Evolutionary conservation across 2,329 filamentous ascomycete species (phyloP).

Genomic region (Claviceps pazoutovae): DNA sequence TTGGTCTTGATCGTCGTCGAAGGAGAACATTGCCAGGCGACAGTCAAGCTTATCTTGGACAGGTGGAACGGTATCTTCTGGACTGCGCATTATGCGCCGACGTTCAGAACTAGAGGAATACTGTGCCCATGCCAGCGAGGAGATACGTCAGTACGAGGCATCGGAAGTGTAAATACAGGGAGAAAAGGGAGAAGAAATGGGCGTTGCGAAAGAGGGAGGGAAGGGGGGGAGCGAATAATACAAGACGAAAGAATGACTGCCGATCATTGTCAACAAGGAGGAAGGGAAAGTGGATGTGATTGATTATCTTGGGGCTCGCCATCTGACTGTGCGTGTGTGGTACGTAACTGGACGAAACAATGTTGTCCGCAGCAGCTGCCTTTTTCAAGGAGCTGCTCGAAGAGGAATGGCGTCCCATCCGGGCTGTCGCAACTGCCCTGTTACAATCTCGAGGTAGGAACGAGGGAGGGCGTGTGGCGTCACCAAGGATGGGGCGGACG

Average conservation of each 20-base stretch:
- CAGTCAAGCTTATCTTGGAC: constrained; percentile 12
- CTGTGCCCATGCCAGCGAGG: constrained; percentile 22
- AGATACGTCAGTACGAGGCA: neutral
- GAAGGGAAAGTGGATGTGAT: neutral
- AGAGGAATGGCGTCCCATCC: constrained; percentile 20
- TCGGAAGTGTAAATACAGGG: neutral
- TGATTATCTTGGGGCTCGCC: constrained; percentile 1
- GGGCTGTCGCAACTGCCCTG: neutral
- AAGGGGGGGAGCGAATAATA: neutral
- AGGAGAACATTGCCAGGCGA: constrained; percentile 10
- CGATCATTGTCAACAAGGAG: neutral
- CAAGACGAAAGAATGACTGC: neutral
- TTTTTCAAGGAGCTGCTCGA: constrained; percentile 7
- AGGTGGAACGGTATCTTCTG: constrained; percentile 17
- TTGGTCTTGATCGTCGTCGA: constrained; percentile 4
- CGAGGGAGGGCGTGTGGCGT: constrained; percentile 9
- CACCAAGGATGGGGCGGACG: neutral
- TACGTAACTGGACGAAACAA: neutral
- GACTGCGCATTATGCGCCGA: constrained; percentile 45
- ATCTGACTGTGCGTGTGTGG: neutral
- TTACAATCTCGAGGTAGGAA: constrained; percentile 22
- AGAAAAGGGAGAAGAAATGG: neutral
- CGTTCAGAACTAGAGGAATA: constrained; percentile 64
- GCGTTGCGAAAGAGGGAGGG: neutral
- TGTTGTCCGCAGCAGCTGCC: too few relatives aligned